These are phyloP conservation scores for Fragaria nilgerrensis DNA, from an alignment of 306 rosid genomes.

Conservation along the genomic window DNA sequence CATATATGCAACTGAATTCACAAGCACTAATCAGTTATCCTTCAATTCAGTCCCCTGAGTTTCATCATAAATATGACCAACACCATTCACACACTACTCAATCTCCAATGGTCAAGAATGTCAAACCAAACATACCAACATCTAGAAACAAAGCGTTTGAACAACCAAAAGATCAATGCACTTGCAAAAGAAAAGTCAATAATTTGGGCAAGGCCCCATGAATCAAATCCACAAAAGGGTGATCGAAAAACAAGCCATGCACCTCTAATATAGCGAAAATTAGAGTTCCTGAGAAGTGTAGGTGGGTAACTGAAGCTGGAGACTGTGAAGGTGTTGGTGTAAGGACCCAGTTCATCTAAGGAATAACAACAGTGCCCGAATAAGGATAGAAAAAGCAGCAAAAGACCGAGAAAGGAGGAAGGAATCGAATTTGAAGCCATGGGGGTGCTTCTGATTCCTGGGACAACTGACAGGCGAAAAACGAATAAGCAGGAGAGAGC, in stretches of 20 bases:
- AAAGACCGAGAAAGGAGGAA: conserved; percentile 33
- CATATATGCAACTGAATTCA: neutral
- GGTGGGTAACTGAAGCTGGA: conserved; percentile 78
- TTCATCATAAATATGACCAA: neutral
- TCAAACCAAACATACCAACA: neutral
- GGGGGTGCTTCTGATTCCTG: conserved; percentile 14
- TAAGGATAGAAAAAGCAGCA: conserved; percentile 37
- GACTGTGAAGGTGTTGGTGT: conserved; percentile 46
- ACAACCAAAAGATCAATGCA: neutral
- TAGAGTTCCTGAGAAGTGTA: conserved; percentile 55
- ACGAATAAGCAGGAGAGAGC: neutral
- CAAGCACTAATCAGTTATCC: neutral
- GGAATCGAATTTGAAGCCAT: conserved; percentile 62
- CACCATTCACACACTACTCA: neutral
- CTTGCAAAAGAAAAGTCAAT: conserved; percentile 2
- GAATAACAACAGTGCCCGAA: conserved; percentile 35
- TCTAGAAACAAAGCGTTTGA: neutral
- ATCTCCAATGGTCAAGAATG: neutral
- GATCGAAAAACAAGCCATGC: neutral
- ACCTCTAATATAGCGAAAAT: conserved; percentile 83
- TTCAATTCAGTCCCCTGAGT: neutral
- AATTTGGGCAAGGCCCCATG: conserved; percentile 26
- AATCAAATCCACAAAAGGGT: conserved; percentile 29
- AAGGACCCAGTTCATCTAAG: conserved; percentile 27
- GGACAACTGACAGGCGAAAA: conserved; percentile 21